Conservation (phyloP, 2,329 filamentous ascomycete genomes). For the Samsoniella hepiali region DNA sequence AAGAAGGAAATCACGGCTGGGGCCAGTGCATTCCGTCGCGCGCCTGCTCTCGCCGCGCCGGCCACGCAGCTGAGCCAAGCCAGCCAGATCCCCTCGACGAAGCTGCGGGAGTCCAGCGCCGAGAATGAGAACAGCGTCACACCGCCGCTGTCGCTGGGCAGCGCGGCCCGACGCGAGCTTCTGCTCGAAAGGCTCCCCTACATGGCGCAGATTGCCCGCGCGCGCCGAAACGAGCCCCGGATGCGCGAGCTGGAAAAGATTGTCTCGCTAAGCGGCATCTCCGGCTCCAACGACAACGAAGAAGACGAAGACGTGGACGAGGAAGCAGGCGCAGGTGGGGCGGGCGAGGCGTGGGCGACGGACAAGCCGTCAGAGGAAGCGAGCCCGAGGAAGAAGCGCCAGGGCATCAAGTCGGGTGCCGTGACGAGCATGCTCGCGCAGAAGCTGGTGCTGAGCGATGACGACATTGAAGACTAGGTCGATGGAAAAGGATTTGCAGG, state of each 20-base stretch:
- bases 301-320: constrained; percentile 49
- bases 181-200: constrained; percentile 86
- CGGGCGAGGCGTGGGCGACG: constrained; percentile 56
- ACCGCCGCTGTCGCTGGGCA: constrained; percentile 58
- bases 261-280: constrained; percentile 61
- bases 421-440: constrained; percentile 50
- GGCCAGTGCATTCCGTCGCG: constrained; percentile 47
- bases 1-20: constrained; percentile 42
- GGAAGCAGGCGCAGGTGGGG: constrained; percentile 19
- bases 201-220: constrained; percentile 63
- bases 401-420: constrained; percentile 36
- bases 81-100: background rate
- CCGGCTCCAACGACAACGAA: constrained; percentile 44
- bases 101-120: background rate
- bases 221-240: constrained; percentile 37
- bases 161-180: constrained; percentile 67
- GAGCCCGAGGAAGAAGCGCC: constrained; percentile 46
- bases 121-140: constrained; percentile 25
- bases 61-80: constrained; percentile 11
- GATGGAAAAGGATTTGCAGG: constrained; percentile 19
- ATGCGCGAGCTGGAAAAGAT: constrained; percentile 64
- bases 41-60: background rate
- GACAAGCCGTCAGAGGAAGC: constrained; percentile 56
- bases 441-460: constrained; percentile 72
- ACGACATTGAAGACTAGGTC: constrained; percentile 72